A percentile compares a stretch with the other conserved stretches of the same genome.
Conservation (phyloP, 495 filamentous ascomycete genomes). For the Neurospora sublineolata region DNA sequence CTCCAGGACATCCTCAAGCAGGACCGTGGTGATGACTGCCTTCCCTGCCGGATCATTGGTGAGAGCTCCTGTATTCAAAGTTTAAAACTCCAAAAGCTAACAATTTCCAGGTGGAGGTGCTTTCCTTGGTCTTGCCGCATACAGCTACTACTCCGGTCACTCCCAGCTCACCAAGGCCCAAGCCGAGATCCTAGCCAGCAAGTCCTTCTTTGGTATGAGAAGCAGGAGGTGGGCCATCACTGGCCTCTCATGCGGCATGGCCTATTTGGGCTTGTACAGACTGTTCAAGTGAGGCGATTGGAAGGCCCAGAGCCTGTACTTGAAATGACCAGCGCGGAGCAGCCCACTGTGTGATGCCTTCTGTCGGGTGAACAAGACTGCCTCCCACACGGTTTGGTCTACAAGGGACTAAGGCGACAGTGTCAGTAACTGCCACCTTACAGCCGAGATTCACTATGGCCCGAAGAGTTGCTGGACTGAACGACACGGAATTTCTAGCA, state of each 20-base stretch:
- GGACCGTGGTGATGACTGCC: constrained; percentile 57
- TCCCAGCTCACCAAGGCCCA: constrained; percentile 60
- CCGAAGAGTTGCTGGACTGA: not conserved
- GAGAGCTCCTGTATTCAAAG: not conserved
- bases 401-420: not conserved
- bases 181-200: constrained; percentile 55
- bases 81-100: not conserved
- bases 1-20: constrained; percentile 44
- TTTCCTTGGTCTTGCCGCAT: constrained; percentile 80
- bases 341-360: not conserved
- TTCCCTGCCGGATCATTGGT: constrained; percentile 60
- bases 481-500: not conserved
- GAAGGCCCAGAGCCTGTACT: not conserved
- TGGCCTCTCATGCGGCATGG: constrained; percentile 55
- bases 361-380: not conserved
- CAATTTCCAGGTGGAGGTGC: constrained; percentile 50
- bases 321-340: not conserved
- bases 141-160: constrained; percentile 75
- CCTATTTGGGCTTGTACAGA: constrained; percentile 52
- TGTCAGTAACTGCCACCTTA: not conserved
- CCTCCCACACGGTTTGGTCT: not conserved
- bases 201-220: constrained; percentile 66
- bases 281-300: constrained; percentile 16
- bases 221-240: constrained; percentile 58
- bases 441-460: not conserved